Evolutionary conservation across 768 basidiomycete genomes (phyloP).

Genomic region (Nevesoporus exiguus): DNA sequence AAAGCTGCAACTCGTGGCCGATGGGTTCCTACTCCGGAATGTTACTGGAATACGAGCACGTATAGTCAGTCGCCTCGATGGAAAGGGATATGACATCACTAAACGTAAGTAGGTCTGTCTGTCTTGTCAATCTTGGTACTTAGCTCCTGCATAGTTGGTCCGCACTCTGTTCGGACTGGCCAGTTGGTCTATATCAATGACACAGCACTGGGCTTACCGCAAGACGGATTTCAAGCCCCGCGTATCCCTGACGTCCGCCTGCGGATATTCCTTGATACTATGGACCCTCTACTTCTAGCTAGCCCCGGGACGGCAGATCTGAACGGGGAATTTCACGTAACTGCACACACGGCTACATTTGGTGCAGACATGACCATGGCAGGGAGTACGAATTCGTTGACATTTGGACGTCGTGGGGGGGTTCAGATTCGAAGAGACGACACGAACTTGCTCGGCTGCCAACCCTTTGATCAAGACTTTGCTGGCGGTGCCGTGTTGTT

Average conservation of each 20-base stretch:
- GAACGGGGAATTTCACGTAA: conserved; percentile 46
- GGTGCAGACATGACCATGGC: conserved; percentile 54
- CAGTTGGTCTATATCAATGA: conserved; percentile 84
- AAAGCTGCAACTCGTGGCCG: conserved; percentile 58
- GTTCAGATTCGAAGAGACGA: conserved; percentile 51
- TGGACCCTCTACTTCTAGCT: conserved; percentile 46
- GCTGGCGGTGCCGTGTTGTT: conserved; percentile 57
- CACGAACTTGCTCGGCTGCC: conserved; percentile 58
- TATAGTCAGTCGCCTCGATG: conserved; percentile 77
- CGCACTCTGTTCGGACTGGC: conserved; percentile 73
- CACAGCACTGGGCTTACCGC: conserved; percentile 39
- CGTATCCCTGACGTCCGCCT: conserved; percentile 47
- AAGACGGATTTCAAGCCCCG: conserved; percentile 20
- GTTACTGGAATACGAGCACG: conserved; percentile 75
- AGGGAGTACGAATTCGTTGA: conserved; percentile 29
- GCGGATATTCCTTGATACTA: conserved; percentile 52
- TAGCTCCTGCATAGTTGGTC: conserved; percentile 58
- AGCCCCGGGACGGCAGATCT: conserved; percentile 37
- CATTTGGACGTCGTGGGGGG: conserved; percentile 51
- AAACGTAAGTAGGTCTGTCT: conserved; percentile 52
- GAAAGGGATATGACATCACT: conserved; percentile 81
- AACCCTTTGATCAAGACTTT: conserved; percentile 47
- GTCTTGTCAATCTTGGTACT: background rate
- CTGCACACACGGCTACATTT: conserved; percentile 66
- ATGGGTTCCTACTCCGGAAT: conserved; percentile 76